phyloP scores from a whole-genome alignment of 2,329 filamentous ascomycete species.

The Coniochaeta sp. region DNA sequence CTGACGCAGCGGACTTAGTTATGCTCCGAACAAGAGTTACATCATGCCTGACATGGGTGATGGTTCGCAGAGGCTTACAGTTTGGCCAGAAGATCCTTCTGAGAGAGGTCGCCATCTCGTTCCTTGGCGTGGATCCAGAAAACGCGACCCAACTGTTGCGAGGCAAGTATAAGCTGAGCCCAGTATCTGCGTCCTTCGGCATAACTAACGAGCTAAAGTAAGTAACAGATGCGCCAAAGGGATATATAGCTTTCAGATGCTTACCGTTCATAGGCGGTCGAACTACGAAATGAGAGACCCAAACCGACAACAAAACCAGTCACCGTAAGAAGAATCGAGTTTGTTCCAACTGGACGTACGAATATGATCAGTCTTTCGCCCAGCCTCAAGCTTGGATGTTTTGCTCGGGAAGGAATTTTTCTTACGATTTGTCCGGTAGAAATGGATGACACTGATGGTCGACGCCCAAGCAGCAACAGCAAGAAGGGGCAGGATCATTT shows the following conservation, averaged over 20 bases:
- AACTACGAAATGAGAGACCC: constrained; percentile 69
- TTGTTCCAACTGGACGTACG: constrained; percentile 37
- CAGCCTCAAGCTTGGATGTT: background rate
- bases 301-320: constrained; percentile 79
- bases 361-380: background rate
- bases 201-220: constrained; percentile 20
- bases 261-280: constrained; percentile 68
- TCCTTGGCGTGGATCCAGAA: constrained; percentile 76
- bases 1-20: constrained; percentile 10
- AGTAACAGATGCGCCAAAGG: background rate
- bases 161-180: constrained; percentile 52
- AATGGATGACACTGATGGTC: constrained; percentile 47
- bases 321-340: constrained; percentile 70
- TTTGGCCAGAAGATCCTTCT: constrained; percentile 60
- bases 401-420: background rate
- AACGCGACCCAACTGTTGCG: constrained; percentile 62
- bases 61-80: constrained; percentile 26
- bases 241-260: background rate
- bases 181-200: constrained; percentile 49
- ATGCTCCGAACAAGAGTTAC: background rate
- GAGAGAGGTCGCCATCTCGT: constrained; percentile 47
- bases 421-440: constrained; percentile 20
- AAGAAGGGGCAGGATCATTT: constrained; percentile 64
- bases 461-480: constrained; percentile 61
- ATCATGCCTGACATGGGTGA: background rate